These are phyloP conservation scores for Dissophora ornata DNA, from an alignment of 192 early-diverging fungal species.

Conservation along the genomic window DNA sequence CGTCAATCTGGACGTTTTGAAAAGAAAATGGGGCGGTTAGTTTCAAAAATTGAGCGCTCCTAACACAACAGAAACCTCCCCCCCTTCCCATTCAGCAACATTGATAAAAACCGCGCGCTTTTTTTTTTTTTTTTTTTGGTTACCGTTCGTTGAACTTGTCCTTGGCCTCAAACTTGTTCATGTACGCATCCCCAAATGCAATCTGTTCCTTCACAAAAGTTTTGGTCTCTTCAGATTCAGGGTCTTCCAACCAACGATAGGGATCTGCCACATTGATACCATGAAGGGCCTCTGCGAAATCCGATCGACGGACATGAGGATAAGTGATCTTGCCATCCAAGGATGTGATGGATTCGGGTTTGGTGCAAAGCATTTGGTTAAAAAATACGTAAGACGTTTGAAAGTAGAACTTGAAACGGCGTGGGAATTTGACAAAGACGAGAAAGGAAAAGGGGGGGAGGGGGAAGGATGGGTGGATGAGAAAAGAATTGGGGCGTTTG, in stretches of 20 bases:
- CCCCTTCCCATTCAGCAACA: too few species aligned
- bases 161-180: constrained; percentile 28
- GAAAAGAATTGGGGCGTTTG: too few species aligned
- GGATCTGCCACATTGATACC: constrained; percentile 63
- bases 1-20: too few species aligned
- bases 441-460: not conserved
- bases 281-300: constrained; percentile 56
- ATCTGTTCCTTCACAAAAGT: constrained; percentile 74
- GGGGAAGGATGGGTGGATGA: too few species aligned
- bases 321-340: constrained; percentile 50
- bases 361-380: constrained; percentile 23
- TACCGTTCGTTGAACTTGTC: too few species aligned
- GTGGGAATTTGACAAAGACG: not conserved
- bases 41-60: too few species aligned
- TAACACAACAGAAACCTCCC: too few species aligned
- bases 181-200: constrained; percentile 55
- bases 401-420: not conserved
- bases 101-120: too few species aligned
- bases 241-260: constrained; percentile 77
- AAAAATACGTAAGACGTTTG: too few species aligned
- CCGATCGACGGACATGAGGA: constrained; percentile 60
- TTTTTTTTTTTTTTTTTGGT: too few species aligned
- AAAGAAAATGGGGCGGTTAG: too few species aligned
- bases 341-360: constrained; percentile 5
- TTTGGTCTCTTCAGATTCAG: constrained; percentile 69